These are phyloP conservation scores for Parastagonospora avenae DNA, from an alignment of 2,329 filamentous ascomycete genomes.

Conservation along the genomic window DNA sequence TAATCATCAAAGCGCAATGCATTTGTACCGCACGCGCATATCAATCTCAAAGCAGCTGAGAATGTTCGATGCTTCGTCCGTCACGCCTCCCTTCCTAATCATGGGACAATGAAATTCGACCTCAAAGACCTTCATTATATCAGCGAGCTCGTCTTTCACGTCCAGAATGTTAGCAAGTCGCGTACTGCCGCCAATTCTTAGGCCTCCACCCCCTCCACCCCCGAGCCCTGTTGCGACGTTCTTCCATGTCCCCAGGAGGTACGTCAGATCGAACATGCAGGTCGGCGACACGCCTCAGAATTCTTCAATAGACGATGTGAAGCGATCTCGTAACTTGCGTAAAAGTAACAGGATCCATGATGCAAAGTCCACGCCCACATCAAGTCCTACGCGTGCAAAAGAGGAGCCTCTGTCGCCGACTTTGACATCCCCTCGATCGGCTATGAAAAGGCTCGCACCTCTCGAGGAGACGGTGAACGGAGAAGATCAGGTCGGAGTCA, in stretches of 20 bases:
- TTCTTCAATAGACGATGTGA: constrained; percentile 28
- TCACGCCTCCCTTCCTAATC: constrained; percentile 32
- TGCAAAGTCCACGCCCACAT: constrained; percentile 26
- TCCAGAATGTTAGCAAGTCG: constrained; percentile 43
- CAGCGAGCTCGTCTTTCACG: constrained; percentile 27
- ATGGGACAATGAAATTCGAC: constrained; percentile 42
- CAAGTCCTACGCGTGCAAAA: constrained; percentile 18
- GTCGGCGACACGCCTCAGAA: constrained; percentile 18
- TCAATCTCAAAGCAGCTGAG: constrained; percentile 41
- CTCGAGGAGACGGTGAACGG: constrained; percentile 24
- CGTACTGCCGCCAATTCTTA: constrained; percentile 39
- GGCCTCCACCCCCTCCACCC: constrained; percentile 19
- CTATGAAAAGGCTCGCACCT: constrained; percentile 32
- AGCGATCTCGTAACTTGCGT: constrained; percentile 26
- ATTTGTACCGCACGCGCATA: constrained; percentile 25
- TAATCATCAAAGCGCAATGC: constrained; percentile 29
- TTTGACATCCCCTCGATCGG: constrained; percentile 23
- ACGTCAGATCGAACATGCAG: constrained; percentile 42
- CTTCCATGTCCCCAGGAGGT: constrained; percentile 42
- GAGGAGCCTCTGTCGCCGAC: constrained; percentile 20
- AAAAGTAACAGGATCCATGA: constrained; percentile 37
- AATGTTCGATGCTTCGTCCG: constrained; percentile 27
- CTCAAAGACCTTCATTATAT: constrained; percentile 38
- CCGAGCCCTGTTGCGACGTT: constrained; percentile 38
- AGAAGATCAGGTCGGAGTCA: constrained; percentile 13